These are phyloP conservation scores for Arctostaphylos glauca DNA, from an alignment of 148 eudicot genomes.

Conservation along the genomic window DNA sequence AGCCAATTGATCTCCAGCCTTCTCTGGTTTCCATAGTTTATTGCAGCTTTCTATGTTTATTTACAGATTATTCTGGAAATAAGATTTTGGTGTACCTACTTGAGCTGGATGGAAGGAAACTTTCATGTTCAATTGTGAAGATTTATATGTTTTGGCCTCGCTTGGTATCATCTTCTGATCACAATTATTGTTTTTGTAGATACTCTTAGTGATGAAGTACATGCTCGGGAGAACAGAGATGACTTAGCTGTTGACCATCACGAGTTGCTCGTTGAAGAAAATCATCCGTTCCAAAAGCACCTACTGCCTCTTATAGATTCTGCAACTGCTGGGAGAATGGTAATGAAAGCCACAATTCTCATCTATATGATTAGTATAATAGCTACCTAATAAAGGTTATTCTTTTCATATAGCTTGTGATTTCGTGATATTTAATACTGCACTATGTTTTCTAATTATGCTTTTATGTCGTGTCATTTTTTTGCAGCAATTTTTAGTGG, in stretches of 20 bases:
- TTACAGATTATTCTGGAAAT: not conserved
- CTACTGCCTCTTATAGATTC: slow-evolving; percentile 27
- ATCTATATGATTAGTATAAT: not conserved
- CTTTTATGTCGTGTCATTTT: slow-evolving; percentile 4
- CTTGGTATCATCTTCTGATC: slow-evolving; percentile 10
- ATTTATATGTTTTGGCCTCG: not conserved
- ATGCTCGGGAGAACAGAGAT: slow-evolving; percentile 28
- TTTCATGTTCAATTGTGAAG: too few relatives aligned
- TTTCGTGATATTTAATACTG: not conserved
- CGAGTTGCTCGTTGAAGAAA: slow-evolving; percentile 41
- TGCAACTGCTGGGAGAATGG: slow-evolving; percentile 41
- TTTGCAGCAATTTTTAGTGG: not conserved
- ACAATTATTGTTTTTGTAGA: slow-evolving; percentile 32
- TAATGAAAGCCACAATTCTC: slow-evolving; percentile 23
- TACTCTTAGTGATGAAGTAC: slow-evolving; percentile 33
- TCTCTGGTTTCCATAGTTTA: not conserved
- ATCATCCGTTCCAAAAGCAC: slow-evolving; percentile 35
- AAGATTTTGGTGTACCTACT: not conserved
- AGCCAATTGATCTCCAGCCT: not conserved
- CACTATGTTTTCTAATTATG: not conserved
- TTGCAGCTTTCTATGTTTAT: not conserved
- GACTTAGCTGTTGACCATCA: slow-evolving; percentile 30
- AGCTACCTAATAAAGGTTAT: not conserved
- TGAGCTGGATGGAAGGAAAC: too few relatives aligned
- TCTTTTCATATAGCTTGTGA: not conserved